These are phyloP conservation scores for Saccharomycopsis phalli DNA, from an alignment of 1,139 yeast species.

Conservation along the genomic window DNA sequence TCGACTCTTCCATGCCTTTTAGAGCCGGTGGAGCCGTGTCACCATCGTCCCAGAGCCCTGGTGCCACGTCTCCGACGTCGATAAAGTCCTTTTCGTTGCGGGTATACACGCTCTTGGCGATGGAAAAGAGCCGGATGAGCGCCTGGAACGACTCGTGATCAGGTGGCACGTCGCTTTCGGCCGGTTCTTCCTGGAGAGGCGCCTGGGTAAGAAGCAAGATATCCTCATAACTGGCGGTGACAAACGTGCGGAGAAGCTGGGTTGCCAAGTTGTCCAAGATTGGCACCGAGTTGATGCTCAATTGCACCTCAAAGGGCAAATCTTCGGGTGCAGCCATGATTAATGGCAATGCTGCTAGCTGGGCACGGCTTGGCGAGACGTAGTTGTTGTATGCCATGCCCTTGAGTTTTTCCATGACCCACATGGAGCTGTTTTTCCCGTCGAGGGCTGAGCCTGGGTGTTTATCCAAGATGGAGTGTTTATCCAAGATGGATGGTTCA, in stretches of 20 bases:
- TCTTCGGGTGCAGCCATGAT: constrained; percentile 17
- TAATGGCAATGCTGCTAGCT: constrained; percentile 19
- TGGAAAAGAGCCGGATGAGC: constrained; percentile 66
- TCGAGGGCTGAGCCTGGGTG: too few species aligned
- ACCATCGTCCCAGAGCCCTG: constrained; percentile 63
- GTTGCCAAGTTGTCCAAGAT: constrained; percentile 67
- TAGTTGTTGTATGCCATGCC: neutral
- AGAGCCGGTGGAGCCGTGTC: constrained; percentile 48
- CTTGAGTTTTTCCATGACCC: neutral
- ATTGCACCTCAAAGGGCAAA: constrained; percentile 29
- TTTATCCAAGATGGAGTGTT: neutral
- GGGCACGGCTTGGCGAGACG: constrained; percentile 15
- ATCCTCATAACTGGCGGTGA: constrained; percentile 64
- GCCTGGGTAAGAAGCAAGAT: constrained; percentile 50
- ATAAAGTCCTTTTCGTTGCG: constrained; percentile 55
- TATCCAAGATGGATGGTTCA: neutral
- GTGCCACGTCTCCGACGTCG: constrained; percentile 38
- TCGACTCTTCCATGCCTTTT: constrained; percentile 52
- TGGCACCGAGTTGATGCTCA: constrained; percentile 58
- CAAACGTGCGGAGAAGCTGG: constrained; percentile 61
- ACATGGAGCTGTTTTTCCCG: too few species aligned
- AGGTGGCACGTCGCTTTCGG: constrained; percentile 38
- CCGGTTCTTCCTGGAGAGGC: constrained; percentile 1
- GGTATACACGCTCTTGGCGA: constrained; percentile 55
- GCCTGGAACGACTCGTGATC: constrained; percentile 60